phyloP scores from a whole-genome alignment of 2,329 filamentous ascomycete genomes.

The Parafenestella ontariensis region DNA sequence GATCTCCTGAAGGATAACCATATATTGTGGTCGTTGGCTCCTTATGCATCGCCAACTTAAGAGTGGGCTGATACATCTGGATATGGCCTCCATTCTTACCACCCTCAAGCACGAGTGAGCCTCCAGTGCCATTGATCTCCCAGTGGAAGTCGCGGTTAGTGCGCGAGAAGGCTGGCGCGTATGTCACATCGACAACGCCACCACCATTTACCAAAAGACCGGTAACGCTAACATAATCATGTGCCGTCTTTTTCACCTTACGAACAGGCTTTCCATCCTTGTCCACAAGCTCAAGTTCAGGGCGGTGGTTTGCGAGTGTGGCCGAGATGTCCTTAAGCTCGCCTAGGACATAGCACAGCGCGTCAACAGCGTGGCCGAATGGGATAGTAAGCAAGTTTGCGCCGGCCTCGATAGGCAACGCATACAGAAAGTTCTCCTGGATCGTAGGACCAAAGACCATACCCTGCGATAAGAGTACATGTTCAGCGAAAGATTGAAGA shows the following conservation, averaged over 20 bases:
- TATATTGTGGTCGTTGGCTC: conserved; percentile 11
- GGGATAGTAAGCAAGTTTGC: conserved; percentile 53
- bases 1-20: neutral
- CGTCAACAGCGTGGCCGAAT: conserved; percentile 46
- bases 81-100: conserved; percentile 36
- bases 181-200: conserved; percentile 34
- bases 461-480: conserved; percentile 13
- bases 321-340: conserved; percentile 37
- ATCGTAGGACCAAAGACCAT: conserved; percentile 28
- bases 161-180: conserved; percentile 25
- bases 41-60: conserved; percentile 39
- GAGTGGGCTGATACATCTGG: conserved; percentile 53
- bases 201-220: conserved; percentile 30
- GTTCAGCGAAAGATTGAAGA: neutral
- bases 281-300: conserved; percentile 29
- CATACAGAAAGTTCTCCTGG: conserved; percentile 53
- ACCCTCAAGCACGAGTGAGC: conserved; percentile 39
- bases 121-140: conserved; percentile 51
- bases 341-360: conserved; percentile 38
- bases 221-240: conserved; percentile 37
- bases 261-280: conserved; percentile 21
- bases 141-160: conserved; percentile 38
- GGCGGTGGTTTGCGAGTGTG: conserved; percentile 30
- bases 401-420: conserved; percentile 55
- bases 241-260: conserved; percentile 33